These are phyloP conservation scores for Acanthamoeba quina DNA, from an alignment of 208 protist species.

Conservation along the genomic window DNA sequence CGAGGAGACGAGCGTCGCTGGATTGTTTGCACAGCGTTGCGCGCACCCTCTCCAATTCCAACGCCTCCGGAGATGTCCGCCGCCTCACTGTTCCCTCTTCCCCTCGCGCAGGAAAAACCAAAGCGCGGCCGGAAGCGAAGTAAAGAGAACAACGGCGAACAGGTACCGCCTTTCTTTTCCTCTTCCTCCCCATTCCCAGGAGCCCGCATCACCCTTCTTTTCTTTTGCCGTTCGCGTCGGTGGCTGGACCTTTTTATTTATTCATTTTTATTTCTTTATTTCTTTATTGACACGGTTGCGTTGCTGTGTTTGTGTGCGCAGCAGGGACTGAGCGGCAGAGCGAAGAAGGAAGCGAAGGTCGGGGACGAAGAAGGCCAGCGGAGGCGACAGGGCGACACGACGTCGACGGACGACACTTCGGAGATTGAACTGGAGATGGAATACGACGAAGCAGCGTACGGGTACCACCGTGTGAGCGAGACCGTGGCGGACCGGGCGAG, in stretches of 20 bases:
- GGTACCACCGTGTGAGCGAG: neutral
- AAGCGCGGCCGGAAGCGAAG: constrained; percentile 10
- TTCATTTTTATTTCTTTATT: neutral
- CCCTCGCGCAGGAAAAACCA: neutral
- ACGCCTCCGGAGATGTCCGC: neutral
- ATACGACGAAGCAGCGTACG: neutral
- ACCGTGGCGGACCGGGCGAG: neutral
- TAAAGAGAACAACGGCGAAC: neutral
- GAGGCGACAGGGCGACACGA: neutral
- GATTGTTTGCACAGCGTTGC: neutral
- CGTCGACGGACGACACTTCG: neutral
- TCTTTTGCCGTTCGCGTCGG: no score
- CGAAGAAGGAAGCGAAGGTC: neutral
- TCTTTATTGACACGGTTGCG: neutral
- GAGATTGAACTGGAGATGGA: constrained; percentile 24
- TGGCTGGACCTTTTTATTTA: neutral
- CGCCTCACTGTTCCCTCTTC: neutral
- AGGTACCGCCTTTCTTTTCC: neutral
- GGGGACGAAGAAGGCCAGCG: neutral
- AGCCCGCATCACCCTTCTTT: no score
- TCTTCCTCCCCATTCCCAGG: neutral
- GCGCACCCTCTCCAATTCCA: neutral
- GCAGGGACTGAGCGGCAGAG: neutral
- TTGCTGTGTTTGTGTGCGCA: neutral
- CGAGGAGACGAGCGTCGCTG: no score